These are phyloP conservation scores for Plenodomus biglobosus DNA, from an alignment of 2,329 filamentous ascomycete genomes.

Conservation along the genomic window DNA sequence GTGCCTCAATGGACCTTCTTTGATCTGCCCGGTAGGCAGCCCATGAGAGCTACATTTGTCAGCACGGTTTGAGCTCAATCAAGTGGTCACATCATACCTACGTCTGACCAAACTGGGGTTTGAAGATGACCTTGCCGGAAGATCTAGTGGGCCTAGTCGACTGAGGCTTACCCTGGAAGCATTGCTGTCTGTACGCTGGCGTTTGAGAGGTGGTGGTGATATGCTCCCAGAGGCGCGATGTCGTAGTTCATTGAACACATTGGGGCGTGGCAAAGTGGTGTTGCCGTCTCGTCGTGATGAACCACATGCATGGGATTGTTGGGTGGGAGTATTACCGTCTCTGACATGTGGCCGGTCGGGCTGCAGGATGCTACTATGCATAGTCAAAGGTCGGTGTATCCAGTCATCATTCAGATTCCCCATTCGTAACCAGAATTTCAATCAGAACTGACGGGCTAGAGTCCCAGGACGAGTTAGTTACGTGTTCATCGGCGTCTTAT, in stretches of 20 bases:
- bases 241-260: background rate
- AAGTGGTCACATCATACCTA: slow-evolving; percentile 6
- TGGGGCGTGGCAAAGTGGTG: background rate
- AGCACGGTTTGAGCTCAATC: background rate
- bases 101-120: background rate
- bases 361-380: background rate
- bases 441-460: background rate
- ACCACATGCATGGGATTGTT: background rate
- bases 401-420: background rate
- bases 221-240: slow-evolving; percentile 9
- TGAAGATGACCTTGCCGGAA: background rate
- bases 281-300: background rate
- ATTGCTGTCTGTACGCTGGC: slow-evolving; percentile 12
- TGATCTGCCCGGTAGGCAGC: background rate
- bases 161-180: background rate
- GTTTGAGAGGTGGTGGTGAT: slow-evolving; percentile 31
- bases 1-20: background rate
- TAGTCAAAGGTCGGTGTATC: background rate
- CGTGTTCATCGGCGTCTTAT: background rate
- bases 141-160: background rate
- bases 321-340: background rate
- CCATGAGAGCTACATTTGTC: background rate
- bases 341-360: background rate
- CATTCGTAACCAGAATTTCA: background rate
- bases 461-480: background rate